A percentile compares a stretch with the other conserved stretches of the same genome.
Evolutionary conservation across 208 protist genomes (phyloP).

Genomic region (Herpetomonas tarakana): DNA sequence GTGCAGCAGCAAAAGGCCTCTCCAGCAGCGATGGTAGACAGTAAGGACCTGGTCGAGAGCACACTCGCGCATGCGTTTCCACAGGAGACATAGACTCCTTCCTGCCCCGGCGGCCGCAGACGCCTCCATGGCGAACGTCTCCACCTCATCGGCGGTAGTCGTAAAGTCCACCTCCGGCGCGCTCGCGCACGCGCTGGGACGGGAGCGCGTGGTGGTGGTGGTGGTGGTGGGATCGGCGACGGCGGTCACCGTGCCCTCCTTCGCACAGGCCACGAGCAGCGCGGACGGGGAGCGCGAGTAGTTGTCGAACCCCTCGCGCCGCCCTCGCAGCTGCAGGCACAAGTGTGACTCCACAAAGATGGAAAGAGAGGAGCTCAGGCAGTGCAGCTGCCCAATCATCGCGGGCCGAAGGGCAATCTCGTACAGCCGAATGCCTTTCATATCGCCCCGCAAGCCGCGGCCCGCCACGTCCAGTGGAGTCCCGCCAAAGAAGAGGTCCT

Average conservation of each 20-base stretch:
- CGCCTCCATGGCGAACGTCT: conserved; percentile 23
- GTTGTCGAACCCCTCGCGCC: conserved; percentile 39
- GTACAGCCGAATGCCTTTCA: conserved; percentile 71
- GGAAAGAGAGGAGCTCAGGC: conserved; percentile 25
- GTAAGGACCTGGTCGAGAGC: conserved; percentile 25
- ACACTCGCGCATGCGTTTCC: conserved; percentile 19
- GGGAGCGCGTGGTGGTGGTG: not conserved
- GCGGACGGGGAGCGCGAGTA: conserved; percentile 18
- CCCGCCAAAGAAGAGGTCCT: conserved; percentile 64
- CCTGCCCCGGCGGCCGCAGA: conserved; percentile 16
- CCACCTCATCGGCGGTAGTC: conserved; percentile 38
- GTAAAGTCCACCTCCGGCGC: conserved; percentile 73
- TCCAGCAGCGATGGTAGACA: conserved; percentile 26
- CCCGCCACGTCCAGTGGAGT: conserved; percentile 25
- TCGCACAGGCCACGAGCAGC: conserved; percentile 27
- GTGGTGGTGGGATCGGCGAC: conserved; percentile 17
- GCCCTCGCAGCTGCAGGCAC: conserved; percentile 26
- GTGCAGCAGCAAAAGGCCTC: conserved; percentile 30
- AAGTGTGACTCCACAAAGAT: conserved; percentile 35
- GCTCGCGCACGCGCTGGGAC: conserved; percentile 15
- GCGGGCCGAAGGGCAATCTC: conserved; percentile 49
- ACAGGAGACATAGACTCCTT: conserved; percentile 10
- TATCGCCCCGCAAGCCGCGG: conserved; percentile 53
- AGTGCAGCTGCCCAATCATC: conserved; percentile 50
- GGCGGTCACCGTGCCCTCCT: conserved; percentile 47